These are phyloP conservation scores for Phytopythium aichiense DNA, from an alignment of 352 stramenopile species.

Conservation along the genomic window DNA sequence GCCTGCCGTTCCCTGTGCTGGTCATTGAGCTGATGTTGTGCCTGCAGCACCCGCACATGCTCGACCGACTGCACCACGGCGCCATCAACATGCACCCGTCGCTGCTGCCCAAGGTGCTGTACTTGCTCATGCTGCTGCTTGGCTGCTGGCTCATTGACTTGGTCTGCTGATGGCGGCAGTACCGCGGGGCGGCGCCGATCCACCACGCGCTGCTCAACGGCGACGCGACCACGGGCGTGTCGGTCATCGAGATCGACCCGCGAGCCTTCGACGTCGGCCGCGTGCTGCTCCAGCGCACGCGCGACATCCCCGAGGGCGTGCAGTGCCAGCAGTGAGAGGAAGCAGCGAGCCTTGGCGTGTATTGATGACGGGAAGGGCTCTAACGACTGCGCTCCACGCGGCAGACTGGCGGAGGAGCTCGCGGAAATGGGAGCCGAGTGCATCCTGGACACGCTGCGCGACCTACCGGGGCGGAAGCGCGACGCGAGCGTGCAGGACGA, in stretches of 20 bases:
- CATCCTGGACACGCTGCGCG: slow-evolving; percentile 59
- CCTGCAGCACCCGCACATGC: slow-evolving; percentile 68
- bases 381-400: neutral
- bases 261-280: slow-evolving; percentile 78
- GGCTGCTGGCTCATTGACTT: neutral
- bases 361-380: neutral
- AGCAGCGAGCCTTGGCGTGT: neutral
- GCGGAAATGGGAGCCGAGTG: slow-evolving; percentile 54
- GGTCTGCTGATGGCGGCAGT: slow-evolving; percentile 18
- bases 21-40: no score
- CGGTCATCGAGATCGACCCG: slow-evolving; percentile 85
- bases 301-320: slow-evolving; percentile 42
- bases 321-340: slow-evolving; percentile 41
- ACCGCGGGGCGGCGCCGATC: slow-evolving; percentile 81
- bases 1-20: neutral
- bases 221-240: slow-evolving; percentile 69
- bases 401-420: slow-evolving; percentile 44
- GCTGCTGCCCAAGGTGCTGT: slow-evolving; percentile 61
- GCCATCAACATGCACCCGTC: slow-evolving; percentile 90
- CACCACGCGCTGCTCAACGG: slow-evolving; percentile 83
- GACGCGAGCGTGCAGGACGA: slow-evolving; percentile 54
- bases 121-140: neutral
- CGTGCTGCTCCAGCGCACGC: slow-evolving; percentile 53
- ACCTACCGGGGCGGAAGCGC: slow-evolving; percentile 44
- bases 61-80: slow-evolving; percentile 54